Evolutionary conservation across 2,329 filamentous ascomycete genomes (phyloP).

Genomic region (Botrytis aclada): DNA sequence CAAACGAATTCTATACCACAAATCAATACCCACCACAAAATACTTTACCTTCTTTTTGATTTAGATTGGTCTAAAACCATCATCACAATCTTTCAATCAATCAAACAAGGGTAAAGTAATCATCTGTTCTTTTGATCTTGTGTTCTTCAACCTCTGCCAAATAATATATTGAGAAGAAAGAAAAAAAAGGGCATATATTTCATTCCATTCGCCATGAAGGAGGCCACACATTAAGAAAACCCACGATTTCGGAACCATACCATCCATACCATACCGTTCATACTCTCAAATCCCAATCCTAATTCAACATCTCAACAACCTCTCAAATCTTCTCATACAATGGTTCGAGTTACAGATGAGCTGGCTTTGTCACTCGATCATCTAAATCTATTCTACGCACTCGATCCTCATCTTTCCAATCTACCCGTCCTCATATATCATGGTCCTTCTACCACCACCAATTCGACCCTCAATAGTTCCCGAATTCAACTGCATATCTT

Average conservation of each 20-base stretch:
- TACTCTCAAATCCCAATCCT: slow-evolving; percentile 9
- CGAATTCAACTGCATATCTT: slow-evolving; percentile 94
- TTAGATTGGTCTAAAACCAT: background rate
- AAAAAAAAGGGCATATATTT: background rate
- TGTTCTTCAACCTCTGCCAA: background rate
- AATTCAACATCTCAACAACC: slow-evolving; percentile 27
- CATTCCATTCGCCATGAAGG: slow-evolving; percentile 17
- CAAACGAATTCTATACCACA: background rate
- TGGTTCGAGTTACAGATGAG: slow-evolving; percentile 80
- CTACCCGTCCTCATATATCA: slow-evolving; percentile 87
- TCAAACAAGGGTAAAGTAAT: background rate
- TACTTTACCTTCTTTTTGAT: background rate
- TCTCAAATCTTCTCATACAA: slow-evolving; percentile 46
- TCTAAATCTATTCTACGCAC: slow-evolving; percentile 84
- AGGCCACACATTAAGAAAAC: slow-evolving; percentile 15
- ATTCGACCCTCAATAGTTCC: slow-evolving; percentile 82
- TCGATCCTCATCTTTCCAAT: slow-evolving; percentile 78
- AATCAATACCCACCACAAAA: background rate
- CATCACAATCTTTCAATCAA: background rate
- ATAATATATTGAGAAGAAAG: background rate
- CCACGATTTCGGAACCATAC: slow-evolving; percentile 9
- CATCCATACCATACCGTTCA: slow-evolving; percentile 9
- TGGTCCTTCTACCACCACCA: slow-evolving; percentile 83
- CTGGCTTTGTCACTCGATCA: slow-evolving; percentile 75
- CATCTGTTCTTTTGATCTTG: background rate